Evolutionary conservation across 495 filamentous ascomycete species (phyloP).

Genomic region (Penicillium goetzii): DNA sequence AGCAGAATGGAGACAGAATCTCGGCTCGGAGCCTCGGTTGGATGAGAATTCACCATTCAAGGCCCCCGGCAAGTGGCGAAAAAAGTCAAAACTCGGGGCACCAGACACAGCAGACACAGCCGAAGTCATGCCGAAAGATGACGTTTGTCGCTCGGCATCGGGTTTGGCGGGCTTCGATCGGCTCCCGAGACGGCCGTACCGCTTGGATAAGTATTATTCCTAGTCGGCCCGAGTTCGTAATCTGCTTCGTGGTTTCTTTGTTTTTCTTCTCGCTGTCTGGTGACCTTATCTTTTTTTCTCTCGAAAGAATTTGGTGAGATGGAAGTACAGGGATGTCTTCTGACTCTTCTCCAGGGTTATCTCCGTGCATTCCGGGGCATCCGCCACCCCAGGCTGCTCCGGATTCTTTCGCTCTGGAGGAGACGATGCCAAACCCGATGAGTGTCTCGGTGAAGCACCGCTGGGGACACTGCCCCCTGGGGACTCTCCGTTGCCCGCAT

Average conservation of each 20-base stretch:
- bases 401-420: slow-evolving; percentile 10
- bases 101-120: background rate
- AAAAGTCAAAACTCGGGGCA: background rate
- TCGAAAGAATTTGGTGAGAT: slow-evolving; percentile 13
- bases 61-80: slow-evolving; percentile 20
- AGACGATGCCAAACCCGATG: slow-evolving; percentile 24
- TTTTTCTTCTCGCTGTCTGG: background rate
- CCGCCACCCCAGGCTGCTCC: slow-evolving; percentile 28
- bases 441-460: slow-evolving; percentile 27
- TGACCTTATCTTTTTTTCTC: background rate
- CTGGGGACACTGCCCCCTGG: slow-evolving; percentile 11
- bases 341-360: background rate
- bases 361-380: slow-evolving; percentile 15
- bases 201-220: background rate
- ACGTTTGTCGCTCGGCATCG: slow-evolving; percentile 25
- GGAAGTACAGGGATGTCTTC: background rate
- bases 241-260: background rate
- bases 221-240: background rate
- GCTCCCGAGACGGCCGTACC: background rate
- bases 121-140: slow-evolving; percentile 6
- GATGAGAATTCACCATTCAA: background rate
- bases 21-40: slow-evolving; percentile 3
- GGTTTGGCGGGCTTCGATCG: background rate
- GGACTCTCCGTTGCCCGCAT: slow-evolving; percentile 5
- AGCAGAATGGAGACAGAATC: background rate